phyloP scores from a whole-genome alignment of 768 basidiomycete species.

The Fomitopsis serialis region DNA sequence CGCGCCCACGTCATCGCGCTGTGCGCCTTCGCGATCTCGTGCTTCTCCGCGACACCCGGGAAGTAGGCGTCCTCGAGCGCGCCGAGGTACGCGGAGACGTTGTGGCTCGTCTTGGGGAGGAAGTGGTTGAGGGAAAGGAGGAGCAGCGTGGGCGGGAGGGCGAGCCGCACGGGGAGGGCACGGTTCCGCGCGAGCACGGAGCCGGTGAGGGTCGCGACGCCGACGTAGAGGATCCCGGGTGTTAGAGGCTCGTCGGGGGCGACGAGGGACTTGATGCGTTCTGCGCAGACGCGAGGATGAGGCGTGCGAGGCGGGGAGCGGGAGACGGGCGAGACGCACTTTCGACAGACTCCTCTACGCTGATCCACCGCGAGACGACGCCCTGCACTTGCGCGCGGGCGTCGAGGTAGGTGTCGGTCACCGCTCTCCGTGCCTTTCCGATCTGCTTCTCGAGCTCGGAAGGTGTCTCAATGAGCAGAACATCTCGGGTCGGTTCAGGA shows the following conservation, averaged over 20 bases:
- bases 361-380: conserved; percentile 78
- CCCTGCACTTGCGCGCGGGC: conserved; percentile 66
- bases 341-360: conserved; percentile 80
- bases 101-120: conserved; percentile 76
- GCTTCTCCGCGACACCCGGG: conserved; percentile 64
- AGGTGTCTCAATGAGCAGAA: conserved; percentile 69
- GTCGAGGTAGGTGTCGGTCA: conserved; percentile 49
- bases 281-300: conserved; percentile 32
- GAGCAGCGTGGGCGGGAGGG: conserved; percentile 75
- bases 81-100: conserved; percentile 60
- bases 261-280: conserved; percentile 76
- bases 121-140: conserved; percentile 71
- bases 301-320: background rate
- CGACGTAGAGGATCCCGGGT: conserved; percentile 87
- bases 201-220: conserved; percentile 81
- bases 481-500: conserved; percentile 50
- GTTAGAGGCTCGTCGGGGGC: conserved; percentile 79
- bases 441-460: conserved; percentile 77
- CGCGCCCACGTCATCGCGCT: conserved; percentile 53
- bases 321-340: conserved; percentile 42
- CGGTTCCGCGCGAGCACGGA: conserved; percentile 85
- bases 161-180: conserved; percentile 55
- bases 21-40: conserved; percentile 59
- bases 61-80: conserved; percentile 67
- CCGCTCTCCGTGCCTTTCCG: conserved; percentile 56